Base-by-base conservation (phyloP, 805 yeast species). In the Metschnikowia henanensis region DNA sequence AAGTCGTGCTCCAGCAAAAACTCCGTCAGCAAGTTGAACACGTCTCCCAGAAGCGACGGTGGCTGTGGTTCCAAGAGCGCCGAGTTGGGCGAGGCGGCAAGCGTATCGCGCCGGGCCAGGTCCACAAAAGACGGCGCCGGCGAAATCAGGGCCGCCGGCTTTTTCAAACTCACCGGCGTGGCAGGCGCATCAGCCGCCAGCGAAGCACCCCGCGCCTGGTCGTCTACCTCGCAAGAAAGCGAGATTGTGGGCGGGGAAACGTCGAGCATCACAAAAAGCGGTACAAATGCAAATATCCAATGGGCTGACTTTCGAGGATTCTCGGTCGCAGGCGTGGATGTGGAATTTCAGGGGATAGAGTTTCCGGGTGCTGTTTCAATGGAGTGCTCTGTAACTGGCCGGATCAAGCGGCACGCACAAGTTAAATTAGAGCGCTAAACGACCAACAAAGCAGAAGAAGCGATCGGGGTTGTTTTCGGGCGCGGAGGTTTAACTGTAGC, bases 201-300 rank as follows among this genome's bases (percentile, higher is more conserved):
- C 43, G 31, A 36, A 15, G 15, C 35, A 13, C 18, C 18, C 10
- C 32, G 29, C 21, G 26, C 22, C 18, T 23, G 21, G 35, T 43
- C 37, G 28, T 44, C 53, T 5, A 41, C 47, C 19, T 39, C 46
- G 22, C 44, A 28, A 16, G 52, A 45, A 28, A 48, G 38, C 31
- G 52, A 39, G 26, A 50, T 46, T n/a, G 43, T 33, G 6, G 54
- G 54, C 17, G 54, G 54, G 6, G 54, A 50, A 22, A 36, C 16
- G 36, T 46, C 43, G 35, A 45, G 47, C 53, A 50, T 50, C 33
- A 22, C 19, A 10, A 15, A 19, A 19, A 12, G 35, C 19, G 5
- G 26, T 33, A 16, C 6, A 9, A 30, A 30, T n/a, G n/a, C n/a
- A n/a, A n/a, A n/a, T n/a, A n/a, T n/a, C n/a, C n/a, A n/a, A n/a